Percentiles rank a stretch among this genome's conserved stretches.
Conservation (phyloP, 371 early-diverging fungal genomes). For the Mortierella polycephala region DNA sequence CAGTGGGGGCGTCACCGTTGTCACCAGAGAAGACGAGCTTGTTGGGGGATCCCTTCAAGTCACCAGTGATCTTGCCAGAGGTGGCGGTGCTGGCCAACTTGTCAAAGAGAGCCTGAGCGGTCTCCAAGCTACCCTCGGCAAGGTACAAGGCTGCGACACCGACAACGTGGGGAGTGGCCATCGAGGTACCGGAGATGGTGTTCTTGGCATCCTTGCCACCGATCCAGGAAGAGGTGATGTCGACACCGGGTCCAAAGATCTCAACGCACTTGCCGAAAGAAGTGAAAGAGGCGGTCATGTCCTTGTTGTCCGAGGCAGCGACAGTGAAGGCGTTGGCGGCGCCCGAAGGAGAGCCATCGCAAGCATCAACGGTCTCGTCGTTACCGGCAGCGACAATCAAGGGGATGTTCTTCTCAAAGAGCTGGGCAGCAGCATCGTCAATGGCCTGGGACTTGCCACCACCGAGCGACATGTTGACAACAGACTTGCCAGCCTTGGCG, state of each 20-base stretch:
- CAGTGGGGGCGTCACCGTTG: neutral
- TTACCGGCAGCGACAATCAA: conserved; percentile 93
- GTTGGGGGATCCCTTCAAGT: conserved; percentile 41
- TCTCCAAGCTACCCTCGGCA: conserved; percentile 10
- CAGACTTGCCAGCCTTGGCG: conserved; percentile 57
- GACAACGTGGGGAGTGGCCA: conserved; percentile 86
- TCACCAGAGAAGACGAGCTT: conserved; percentile 24
- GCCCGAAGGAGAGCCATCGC: conserved; percentile 86
- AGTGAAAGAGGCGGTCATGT: conserved; percentile 77
- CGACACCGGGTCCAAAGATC: conserved; percentile 56
- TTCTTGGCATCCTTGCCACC: conserved; percentile 25
- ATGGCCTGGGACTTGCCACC: conserved; percentile 78
- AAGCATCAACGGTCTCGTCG: conserved; percentile 76
- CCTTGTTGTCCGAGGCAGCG: conserved; percentile 79
- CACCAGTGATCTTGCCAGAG: conserved; percentile 15
- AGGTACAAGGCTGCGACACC: conserved; percentile 73
- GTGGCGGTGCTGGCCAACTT: conserved; percentile 21
- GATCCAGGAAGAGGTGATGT: conserved; percentile 53
- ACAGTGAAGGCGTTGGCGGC: conserved; percentile 85
- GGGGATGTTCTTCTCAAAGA: conserved; percentile 53
- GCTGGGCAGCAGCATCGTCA: conserved; percentile 76
- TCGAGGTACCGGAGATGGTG: conserved; percentile 64
- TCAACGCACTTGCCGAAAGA: conserved; percentile 58
- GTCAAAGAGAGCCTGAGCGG: conserved; percentile 37
- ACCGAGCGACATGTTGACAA: conserved; percentile 84